A percentile compares a stretch with the other conserved stretches of the same genome.
Evolutionary conservation across 495 filamentous ascomycete genomes (phyloP).

Genomic region (Penicillium pancosmium): DNA sequence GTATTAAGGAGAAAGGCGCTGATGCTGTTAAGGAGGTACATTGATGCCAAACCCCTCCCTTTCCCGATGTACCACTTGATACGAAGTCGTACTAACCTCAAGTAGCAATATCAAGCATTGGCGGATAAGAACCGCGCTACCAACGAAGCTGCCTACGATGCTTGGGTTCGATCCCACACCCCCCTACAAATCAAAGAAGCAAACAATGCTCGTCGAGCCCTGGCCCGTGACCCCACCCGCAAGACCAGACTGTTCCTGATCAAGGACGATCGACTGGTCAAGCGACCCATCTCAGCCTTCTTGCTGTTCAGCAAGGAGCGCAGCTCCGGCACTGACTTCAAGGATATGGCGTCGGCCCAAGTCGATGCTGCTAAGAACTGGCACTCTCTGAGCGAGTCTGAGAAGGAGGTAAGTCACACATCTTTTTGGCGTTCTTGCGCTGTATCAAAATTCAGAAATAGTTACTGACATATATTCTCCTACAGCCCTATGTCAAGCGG

Average conservation of each 20-base stretch:
- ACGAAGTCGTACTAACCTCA: constrained; percentile 17
- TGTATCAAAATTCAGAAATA: background rate
- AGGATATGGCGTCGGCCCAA: constrained; percentile 27
- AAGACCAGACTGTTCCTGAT: constrained; percentile 30
- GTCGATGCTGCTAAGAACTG: constrained; percentile 54
- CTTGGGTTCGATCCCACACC: constrained; percentile 63
- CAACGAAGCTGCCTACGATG: constrained; percentile 47
- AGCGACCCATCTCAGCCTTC: constrained; percentile 43
- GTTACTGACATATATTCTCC: constrained; percentile 6
- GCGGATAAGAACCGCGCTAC: constrained; percentile 50
- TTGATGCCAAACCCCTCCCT: background rate
- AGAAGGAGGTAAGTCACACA: constrained; percentile 55
- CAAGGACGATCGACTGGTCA: constrained; percentile 62
- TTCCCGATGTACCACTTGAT: background rate
- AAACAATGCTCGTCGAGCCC: constrained; percentile 60
- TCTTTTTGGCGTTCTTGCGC: background rate
- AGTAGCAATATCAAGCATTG: constrained; percentile 51
- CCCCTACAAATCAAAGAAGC: constrained; percentile 60
- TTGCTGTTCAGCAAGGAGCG: constrained; percentile 51
- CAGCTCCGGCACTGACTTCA: constrained; percentile 48
- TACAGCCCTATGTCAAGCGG: constrained; percentile 31
- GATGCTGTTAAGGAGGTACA: background rate
- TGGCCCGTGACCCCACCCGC: constrained; percentile 35
- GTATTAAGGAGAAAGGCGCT: background rate
- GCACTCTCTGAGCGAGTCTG: constrained; percentile 50